Percentiles rank a stretch among this genome's conserved stretches.
These are phyloP conservation scores for Fusarium cicatricum DNA, from an alignment of 2,329 filamentous ascomycete genomes.

Conservation along the genomic window DNA sequence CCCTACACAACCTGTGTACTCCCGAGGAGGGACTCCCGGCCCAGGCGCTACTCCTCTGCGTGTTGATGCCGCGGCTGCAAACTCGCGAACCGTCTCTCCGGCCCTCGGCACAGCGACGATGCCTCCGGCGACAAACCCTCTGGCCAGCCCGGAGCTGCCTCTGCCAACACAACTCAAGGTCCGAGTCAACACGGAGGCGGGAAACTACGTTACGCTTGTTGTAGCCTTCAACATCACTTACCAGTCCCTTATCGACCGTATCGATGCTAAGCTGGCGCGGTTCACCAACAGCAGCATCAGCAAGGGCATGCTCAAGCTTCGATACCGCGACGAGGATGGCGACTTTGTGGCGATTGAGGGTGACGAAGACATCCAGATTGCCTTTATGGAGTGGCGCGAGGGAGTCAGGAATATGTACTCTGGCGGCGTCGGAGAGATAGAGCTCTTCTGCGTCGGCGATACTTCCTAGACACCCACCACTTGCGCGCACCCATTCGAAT, in stretches of 20 bases:
- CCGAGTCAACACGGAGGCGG: constrained; percentile 86
- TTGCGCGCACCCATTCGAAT: constrained; percentile 15
- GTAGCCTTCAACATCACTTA: constrained; percentile 96
- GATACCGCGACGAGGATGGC: constrained; percentile 91
- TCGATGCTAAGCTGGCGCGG: constrained; percentile 91
- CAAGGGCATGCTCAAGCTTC: constrained; percentile 82
- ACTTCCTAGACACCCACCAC: constrained; percentile 38
- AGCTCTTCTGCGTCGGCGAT: constrained; percentile 78
- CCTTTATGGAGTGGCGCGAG: constrained; percentile 94
- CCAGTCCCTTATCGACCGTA: constrained; percentile 91
- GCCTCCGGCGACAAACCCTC: constrained; percentile 36
- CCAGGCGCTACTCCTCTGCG: constrained; percentile 48
- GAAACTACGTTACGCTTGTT: constrained; percentile 93
- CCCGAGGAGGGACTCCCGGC: constrained; percentile 57
- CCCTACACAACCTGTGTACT: constrained; percentile 62
- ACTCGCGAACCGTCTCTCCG: constrained; percentile 57
- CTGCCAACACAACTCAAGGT: constrained; percentile 86
- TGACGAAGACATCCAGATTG: constrained; percentile 95
- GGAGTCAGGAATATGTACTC: constrained; percentile 64
- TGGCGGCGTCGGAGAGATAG: constrained; percentile 86
- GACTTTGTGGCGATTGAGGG: constrained; percentile 94
- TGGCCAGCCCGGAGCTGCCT: constrained; percentile 59
- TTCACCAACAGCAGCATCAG: constrained; percentile 87
- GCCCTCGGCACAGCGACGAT: constrained; percentile 49
- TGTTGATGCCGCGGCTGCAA: constrained; percentile 50